A percentile compares a stretch with the other conserved stretches of the same genome.
Conservation (phyloP, 2,329 filamentous ascomycete species). For the Colletotrichum nymphaeae region DNA sequence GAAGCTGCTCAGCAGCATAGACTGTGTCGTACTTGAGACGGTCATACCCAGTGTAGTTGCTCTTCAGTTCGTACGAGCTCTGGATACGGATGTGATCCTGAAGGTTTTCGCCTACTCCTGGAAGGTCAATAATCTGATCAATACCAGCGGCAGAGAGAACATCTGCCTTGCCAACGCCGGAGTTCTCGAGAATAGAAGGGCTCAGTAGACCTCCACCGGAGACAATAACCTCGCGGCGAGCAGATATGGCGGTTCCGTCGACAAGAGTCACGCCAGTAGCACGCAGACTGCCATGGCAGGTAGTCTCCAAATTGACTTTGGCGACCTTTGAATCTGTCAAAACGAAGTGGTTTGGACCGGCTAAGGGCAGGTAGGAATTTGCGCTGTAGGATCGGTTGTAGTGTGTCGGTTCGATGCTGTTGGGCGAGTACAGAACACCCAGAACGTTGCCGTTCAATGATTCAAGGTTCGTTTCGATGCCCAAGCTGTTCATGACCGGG, state of each 20-base stretch:
- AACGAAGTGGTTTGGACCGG: slow-evolving; percentile 54
- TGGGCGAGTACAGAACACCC: slow-evolving; percentile 61
- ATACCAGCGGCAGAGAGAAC: slow-evolving; percentile 61
- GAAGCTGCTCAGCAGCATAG: slow-evolving; percentile 51
- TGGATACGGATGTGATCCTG: slow-evolving; percentile 49
- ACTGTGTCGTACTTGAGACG: slow-evolving; percentile 42
- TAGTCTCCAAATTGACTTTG: slow-evolving; percentile 49
- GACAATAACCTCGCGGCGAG: slow-evolving; percentile 47
- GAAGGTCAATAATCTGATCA: slow-evolving; percentile 60
- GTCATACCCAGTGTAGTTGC: slow-evolving; percentile 45
- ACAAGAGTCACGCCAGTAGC: slow-evolving; percentile 40
- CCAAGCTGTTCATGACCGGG: slow-evolving; percentile 57
- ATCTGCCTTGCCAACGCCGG: slow-evolving; percentile 62
- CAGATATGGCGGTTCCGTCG: slow-evolving; percentile 40
- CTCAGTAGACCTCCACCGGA: slow-evolving; percentile 62
- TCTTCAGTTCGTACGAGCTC: slow-evolving; percentile 47
- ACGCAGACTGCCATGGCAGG: slow-evolving; percentile 22
- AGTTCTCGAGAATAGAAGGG: slow-evolving; percentile 67
- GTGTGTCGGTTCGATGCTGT: slow-evolving; percentile 57
- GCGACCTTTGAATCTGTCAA: slow-evolving; percentile 49
- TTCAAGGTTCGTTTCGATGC: slow-evolving; percentile 51
- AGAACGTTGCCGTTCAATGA: slow-evolving; percentile 61
- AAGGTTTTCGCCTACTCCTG: slow-evolving; percentile 61
- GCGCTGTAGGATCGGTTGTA: slow-evolving; percentile 61
- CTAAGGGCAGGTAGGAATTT: slow-evolving; percentile 54